phyloP scores from a whole-genome alignment of 371 early-diverging fungal genomes.

The Choanephora cucurbitarum region DNA sequence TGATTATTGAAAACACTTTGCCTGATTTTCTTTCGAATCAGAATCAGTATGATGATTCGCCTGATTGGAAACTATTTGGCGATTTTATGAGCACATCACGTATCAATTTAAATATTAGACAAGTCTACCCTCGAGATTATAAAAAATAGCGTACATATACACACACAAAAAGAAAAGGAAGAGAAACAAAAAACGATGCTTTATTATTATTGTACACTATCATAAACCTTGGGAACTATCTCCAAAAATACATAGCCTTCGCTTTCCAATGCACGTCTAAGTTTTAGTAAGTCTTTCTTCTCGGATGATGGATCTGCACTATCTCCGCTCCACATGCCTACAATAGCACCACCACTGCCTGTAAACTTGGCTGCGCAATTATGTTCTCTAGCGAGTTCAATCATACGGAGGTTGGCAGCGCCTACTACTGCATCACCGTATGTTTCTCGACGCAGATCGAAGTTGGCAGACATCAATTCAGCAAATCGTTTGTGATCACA shows the following conservation, averaged over 20 bases:
- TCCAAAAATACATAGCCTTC: conserved; percentile 51
- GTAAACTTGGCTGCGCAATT: conserved; percentile 55
- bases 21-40: conserved; percentile 30
- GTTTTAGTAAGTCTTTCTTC: conserved; percentile 25
- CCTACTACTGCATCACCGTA: conserved; percentile 55
- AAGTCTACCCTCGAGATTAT: conserved; percentile 24
- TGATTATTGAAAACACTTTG: conserved; percentile 29
- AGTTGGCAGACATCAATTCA: conserved; percentile 52
- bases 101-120: conserved; percentile 57
- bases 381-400: conserved; percentile 45
- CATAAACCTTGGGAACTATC: conserved; percentile 25
- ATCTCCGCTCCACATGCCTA: conserved; percentile 47
- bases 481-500: conserved; percentile 39
- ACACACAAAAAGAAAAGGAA: neutral
- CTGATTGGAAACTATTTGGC: conserved; percentile 61
- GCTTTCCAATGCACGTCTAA: conserved; percentile 42
- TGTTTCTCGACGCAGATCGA: conserved; percentile 46
- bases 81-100: conserved; percentile 63
- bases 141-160: conserved; percentile 1
- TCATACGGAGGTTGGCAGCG: conserved; percentile 49
- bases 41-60: conserved; percentile 11
- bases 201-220: neutral
- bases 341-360: conserved; percentile 58
- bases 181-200: neutral
- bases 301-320: conserved; percentile 8